Evolutionary conservation across 352 stramenopile species (phyloP).

Genomic region (Phytopythium ostracodes): DNA sequence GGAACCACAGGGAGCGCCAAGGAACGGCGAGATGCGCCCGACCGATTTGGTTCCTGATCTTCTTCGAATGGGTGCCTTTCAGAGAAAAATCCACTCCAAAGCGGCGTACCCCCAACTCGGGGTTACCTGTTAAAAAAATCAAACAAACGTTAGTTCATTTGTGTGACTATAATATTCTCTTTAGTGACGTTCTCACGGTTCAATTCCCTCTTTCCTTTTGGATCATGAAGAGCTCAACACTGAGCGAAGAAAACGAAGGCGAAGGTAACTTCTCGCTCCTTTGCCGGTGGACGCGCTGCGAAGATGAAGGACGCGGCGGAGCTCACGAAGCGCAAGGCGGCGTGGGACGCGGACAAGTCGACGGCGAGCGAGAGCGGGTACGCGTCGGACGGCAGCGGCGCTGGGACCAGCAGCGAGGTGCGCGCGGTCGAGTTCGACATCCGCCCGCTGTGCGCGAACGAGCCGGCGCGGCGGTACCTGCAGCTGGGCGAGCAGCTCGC

Average conservation of each 20-base stretch:
- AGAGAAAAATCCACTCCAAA: constrained; percentile 5
- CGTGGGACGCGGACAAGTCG: constrained; percentile 8
- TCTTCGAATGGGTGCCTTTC: constrained; percentile 1
- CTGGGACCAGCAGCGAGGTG: constrained; percentile 17
- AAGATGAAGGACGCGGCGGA: constrained; percentile 22
- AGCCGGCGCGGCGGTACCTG: constrained; percentile 45
- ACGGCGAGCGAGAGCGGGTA: constrained; percentile 4
- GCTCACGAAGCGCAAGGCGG: constrained; percentile 52
- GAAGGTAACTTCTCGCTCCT: too few relatives aligned
- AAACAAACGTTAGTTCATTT: too few relatives aligned
- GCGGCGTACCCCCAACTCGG: too few relatives aligned
- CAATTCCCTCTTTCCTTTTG: not conserved
- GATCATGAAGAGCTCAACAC: constrained; percentile 1
- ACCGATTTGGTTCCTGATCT: too few relatives aligned
- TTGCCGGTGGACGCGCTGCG: not conserved
- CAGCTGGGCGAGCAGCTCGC: constrained; percentile 32
- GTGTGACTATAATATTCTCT: too few relatives aligned
- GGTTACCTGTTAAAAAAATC: too few relatives aligned
- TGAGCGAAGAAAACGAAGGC: too few relatives aligned
- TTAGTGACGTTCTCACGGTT: too few relatives aligned
- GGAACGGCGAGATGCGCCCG: not conserved
- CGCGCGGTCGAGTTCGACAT: constrained; percentile 57
- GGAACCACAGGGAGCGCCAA: not conserved
- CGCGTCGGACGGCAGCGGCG: constrained; percentile 11
- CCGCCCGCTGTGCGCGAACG: constrained; percentile 45